These are phyloP conservation scores for Azolla pinnata DNA, from an alignment of 75 land plant species.

Conservation along the genomic window DNA sequence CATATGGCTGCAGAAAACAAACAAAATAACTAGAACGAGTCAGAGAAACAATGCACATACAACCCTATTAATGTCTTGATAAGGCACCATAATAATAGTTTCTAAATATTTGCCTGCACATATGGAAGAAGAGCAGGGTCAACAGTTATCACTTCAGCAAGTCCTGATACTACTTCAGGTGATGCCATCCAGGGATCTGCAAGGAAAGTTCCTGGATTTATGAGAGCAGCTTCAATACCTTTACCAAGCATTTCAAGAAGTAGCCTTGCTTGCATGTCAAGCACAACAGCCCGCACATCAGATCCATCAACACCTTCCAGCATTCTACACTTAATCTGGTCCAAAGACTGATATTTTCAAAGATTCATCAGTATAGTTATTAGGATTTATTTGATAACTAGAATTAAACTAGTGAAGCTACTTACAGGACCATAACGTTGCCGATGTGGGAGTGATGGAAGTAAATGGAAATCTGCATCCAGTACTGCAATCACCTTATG, in stretches of 20 bases:
- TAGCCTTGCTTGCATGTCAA: slow-evolving; percentile 98
- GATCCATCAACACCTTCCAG: slow-evolving; percentile 95
- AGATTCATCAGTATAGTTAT: not conserved
- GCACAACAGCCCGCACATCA: slow-evolving; percentile 90
- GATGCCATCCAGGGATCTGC: slow-evolving; percentile 95
- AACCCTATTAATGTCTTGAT: no score
- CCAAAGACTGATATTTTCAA: slow-evolving; percentile 57
- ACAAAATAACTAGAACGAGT: not conserved
- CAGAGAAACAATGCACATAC: no score
- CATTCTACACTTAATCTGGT: slow-evolving; percentile 88
- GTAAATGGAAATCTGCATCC: slow-evolving; percentile 90
- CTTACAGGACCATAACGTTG: slow-evolving; percentile 90
- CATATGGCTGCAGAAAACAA: slow-evolving; percentile 63
- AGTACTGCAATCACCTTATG: slow-evolving; percentile 75
- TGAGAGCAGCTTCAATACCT: slow-evolving; percentile 93
- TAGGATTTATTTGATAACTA: not conserved
- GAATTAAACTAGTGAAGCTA: not conserved
- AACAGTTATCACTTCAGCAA: slow-evolving; percentile 91
- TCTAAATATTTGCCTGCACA: slow-evolving; percentile 52
- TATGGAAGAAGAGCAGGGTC: slow-evolving; percentile 68
- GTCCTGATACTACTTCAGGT: slow-evolving; percentile 61
- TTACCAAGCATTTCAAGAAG: slow-evolving; percentile 91
- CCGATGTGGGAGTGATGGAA: slow-evolving; percentile 63
- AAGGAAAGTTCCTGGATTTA: slow-evolving; percentile 79
- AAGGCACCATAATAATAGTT: no score